Evolutionary conservation across 805 yeast species (phyloP).

Genomic region (Saccharomycopsis babjevae): DNA sequence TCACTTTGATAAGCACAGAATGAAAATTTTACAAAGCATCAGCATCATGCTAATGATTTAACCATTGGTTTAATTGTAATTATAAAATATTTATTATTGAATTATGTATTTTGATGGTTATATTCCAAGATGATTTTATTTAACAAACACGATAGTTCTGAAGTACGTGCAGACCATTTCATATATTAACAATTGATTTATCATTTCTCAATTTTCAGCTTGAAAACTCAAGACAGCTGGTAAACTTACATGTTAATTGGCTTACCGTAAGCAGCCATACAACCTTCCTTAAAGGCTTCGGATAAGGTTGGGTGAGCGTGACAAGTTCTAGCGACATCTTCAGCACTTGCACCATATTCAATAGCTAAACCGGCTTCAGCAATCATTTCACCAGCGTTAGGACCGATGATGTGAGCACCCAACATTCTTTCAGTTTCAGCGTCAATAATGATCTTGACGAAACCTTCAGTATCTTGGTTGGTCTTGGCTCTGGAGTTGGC

Average conservation of each 20-base stretch:
- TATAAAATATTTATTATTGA: background rate
- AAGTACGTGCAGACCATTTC: background rate
- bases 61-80: background rate
- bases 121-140: background rate
- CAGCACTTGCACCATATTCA: slow-evolving; percentile 98
- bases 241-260: slow-evolving; percentile 71
- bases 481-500: slow-evolving; percentile 99
- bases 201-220: background rate
- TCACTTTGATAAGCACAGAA: too few relatives aligned
- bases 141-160: background rate
- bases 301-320: slow-evolving; percentile 98
- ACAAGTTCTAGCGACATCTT: slow-evolving; percentile 94
- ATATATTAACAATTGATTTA: background rate
- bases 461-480: slow-evolving; percentile 92
- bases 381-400: slow-evolving; percentile 99
- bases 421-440: slow-evolving; percentile 94
- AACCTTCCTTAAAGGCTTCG: slow-evolving; percentile 98
- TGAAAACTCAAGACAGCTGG: too few relatives aligned
- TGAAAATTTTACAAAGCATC: too few relatives aligned
- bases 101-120: background rate
- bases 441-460: slow-evolving; percentile 91
- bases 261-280: slow-evolving; percentile 82
- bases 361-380: slow-evolving; percentile 97
- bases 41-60: too few relatives aligned
- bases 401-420: slow-evolving; percentile 95